Conservation (phyloP, 2,329 filamentous ascomycete species). For the Aspergillus pseudoglaucus region DNA sequence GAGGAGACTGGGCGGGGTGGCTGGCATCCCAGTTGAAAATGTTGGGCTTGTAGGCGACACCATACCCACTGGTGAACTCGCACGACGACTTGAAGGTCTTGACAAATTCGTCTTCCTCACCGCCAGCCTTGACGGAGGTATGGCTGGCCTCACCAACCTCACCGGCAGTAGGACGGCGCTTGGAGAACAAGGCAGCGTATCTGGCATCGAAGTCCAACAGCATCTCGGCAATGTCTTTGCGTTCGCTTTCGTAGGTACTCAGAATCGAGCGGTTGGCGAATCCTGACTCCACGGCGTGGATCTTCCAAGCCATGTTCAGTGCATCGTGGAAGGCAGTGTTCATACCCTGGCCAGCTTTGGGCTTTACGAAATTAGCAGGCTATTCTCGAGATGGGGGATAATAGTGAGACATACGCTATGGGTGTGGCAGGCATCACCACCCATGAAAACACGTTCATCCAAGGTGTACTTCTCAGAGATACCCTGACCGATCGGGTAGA, state of each 20-base stretch:
- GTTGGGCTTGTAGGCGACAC: slow-evolving; percentile 78
- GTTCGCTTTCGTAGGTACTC: slow-evolving; percentile 79
- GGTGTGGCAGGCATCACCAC: slow-evolving; percentile 59
- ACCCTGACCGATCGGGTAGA: slow-evolving; percentile 60
- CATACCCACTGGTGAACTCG: slow-evolving; percentile 89
- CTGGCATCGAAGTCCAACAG: slow-evolving; percentile 80
- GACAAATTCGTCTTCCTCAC: slow-evolving; percentile 64
- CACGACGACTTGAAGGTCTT: slow-evolving; percentile 85
- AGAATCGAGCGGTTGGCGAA: slow-evolving; percentile 70
- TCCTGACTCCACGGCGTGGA: slow-evolving; percentile 79
- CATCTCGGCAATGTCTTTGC: slow-evolving; percentile 75
- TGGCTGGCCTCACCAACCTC: slow-evolving; percentile 63
- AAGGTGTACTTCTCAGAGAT: slow-evolving; percentile 60
- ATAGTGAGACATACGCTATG: slow-evolving; percentile 39
- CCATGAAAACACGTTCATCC: slow-evolving; percentile 61
- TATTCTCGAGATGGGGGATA: background rate
- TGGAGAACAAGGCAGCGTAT: slow-evolving; percentile 85
- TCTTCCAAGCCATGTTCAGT: slow-evolving; percentile 91
- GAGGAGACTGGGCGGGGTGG: slow-evolving; percentile 63
- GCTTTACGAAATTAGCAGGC: slow-evolving; percentile 25
- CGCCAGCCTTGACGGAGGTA: slow-evolving; percentile 19
- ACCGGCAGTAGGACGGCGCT: slow-evolving; percentile 63
- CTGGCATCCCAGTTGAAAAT: slow-evolving; percentile 71
- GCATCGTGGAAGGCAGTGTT: slow-evolving; percentile 59
- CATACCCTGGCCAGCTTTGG: slow-evolving; percentile 61